These are phyloP conservation scores for Lentinula novae-zelandiae DNA, from an alignment of 1,284 basidiomycete species.

Conservation along the genomic window DNA sequence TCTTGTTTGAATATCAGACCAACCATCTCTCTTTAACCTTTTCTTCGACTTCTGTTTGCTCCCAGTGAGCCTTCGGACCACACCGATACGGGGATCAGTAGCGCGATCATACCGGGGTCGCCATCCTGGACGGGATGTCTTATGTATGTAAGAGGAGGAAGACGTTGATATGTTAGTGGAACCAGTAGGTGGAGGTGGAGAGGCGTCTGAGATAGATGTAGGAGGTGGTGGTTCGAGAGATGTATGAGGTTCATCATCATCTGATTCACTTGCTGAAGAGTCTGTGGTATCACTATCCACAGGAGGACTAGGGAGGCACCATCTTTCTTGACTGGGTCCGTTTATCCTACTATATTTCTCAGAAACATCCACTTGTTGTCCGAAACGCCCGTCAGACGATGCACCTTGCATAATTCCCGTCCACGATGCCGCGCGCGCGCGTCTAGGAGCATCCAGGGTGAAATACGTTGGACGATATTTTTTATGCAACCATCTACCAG, in stretches of 20 bases:
- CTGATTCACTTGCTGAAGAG: conserved; percentile 28
- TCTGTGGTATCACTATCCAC: conserved; percentile 30
- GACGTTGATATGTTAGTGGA: neutral
- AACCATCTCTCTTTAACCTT: conserved; percentile 18
- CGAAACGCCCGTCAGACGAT: too few relatives aligned
- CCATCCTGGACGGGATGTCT: conserved; percentile 32
- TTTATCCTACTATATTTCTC: neutral
- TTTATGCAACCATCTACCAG: neutral
- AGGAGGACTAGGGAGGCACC: conserved; percentile 62
- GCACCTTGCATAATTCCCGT: neutral
- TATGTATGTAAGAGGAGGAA: neutral
- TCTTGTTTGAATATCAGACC: conserved; percentile 4
- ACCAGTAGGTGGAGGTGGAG: neutral
- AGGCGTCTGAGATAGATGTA: neutral
- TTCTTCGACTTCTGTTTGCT: conserved; percentile 50
- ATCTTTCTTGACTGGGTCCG: conserved; percentile 42
- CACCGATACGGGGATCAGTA: conserved; percentile 65
- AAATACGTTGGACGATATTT: neutral
- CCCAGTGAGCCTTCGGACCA: conserved; percentile 60
- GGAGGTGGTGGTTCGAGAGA: neutral
- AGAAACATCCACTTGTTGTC: neutral
- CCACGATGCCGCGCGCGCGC: neutral
- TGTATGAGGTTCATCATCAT: conserved; percentile 18
- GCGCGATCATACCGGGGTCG: conserved; percentile 45
- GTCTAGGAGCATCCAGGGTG: neutral